Evolutionary conservation across 805 yeast species (phyloP), one percentile per base, ranked within the genome.

Genomic region (Nakazawaea ambrosiae): DNA sequence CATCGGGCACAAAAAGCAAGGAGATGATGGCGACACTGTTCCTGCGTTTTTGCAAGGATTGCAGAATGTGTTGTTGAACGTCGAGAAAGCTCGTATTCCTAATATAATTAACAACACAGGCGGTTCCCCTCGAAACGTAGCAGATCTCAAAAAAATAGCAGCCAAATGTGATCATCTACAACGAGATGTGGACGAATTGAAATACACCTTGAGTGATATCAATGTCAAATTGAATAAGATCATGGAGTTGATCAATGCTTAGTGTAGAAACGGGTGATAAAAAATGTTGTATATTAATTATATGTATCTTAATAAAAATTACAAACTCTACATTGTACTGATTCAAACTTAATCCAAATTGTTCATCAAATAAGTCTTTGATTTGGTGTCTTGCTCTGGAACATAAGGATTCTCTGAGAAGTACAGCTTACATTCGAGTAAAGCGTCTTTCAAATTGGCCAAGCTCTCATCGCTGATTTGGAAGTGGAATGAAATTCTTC

Each of bases 401-500:
- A 55, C 52, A 49, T 63, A 71, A 22, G 87, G 87, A 45, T 74
- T 63, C 30, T 50, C 51, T 45, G 66, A 54, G 2, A 86, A 71
- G 44, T 69, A 63, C 37, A 74, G 68, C 47, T 60, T 66, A 27
- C 80, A 65, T 52, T 81, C 87, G 27, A 63, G 48, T 15, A 83
- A 57, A 2, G 81, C 80, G 31, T 53, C 50, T 50, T 79, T 80
- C 34, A 82, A 63, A 32, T 61, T 64, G 36, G 73, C 81, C 34
- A 79, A 57, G 16, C 81, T 68, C 31, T 68, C 73, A 16, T 63
- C 62, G 19, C 75, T 57, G 41, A 67, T 70, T 58, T 80, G 88
- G 54, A 74, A 78, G 48, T 85, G 95, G 68, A 88, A 81, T 2
- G 95, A 85, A 32, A 89, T 60, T 53, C 96, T 73, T 36, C 78